These are phyloP conservation scores for Ailanthus altissimus DNA, from an alignment of 345 rosid species.

Conservation along the genomic window DNA sequence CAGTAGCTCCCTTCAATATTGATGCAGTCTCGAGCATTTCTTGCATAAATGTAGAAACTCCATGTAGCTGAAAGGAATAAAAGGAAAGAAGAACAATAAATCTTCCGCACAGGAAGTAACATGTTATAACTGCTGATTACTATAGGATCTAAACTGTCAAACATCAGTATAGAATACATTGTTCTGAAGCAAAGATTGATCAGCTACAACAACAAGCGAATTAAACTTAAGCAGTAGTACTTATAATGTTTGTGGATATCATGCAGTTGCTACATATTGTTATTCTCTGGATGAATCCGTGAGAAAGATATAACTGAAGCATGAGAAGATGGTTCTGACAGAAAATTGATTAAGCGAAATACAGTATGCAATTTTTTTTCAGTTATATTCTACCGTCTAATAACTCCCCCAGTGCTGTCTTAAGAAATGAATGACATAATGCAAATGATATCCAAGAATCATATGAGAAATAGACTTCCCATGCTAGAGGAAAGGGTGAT, in stretches of 20 bases:
- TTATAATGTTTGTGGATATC: neutral
- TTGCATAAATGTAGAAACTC: slow-evolving; percentile 99
- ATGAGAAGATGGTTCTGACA: neutral
- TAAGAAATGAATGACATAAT: too few relatives aligned
- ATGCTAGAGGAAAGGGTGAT: neutral
- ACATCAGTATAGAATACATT: neutral
- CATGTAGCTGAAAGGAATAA: slow-evolving; percentile 60
- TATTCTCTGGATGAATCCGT: neutral
- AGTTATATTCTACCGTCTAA: too few relatives aligned
- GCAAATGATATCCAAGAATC: too few relatives aligned
- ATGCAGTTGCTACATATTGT: neutral
- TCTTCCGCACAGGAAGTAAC: neutral
- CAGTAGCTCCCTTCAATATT: slow-evolving; percentile 90
- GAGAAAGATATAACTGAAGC: neutral
- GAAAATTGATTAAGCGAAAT: neutral
- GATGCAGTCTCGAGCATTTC: slow-evolving; percentile 99
- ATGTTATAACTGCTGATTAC: neutral
- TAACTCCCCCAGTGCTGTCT: too few relatives aligned
- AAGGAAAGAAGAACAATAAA: neutral
- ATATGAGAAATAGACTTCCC: neutral
- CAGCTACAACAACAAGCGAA: neutral
- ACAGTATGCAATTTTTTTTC: too few relatives aligned
- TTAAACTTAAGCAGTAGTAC: neutral
- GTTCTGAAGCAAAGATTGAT: slow-evolving; percentile 2
- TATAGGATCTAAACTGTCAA: neutral